phyloP scores from a whole-genome alignment of 306 rosid species.

The Vigna angularis region DNA sequence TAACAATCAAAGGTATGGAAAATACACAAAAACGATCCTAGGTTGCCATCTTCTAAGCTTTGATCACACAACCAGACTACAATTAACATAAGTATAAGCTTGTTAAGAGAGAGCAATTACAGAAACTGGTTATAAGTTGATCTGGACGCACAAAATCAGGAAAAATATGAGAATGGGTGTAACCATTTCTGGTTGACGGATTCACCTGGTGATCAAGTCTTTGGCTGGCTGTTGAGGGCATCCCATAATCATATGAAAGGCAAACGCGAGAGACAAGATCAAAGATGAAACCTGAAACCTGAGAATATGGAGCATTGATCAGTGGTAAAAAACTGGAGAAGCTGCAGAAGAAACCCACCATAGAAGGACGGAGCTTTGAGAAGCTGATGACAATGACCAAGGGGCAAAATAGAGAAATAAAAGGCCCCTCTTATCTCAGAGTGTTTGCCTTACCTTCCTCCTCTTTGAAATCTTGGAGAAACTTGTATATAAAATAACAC shows the following conservation, averaged over 20 bases:
- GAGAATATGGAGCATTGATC: constrained; percentile 14
- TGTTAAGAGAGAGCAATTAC: constrained; percentile 27
- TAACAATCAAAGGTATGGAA: not conserved
- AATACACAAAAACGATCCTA: constrained; percentile 23
- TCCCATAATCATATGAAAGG: constrained; percentile 16
- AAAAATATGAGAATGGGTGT: constrained; percentile 35
- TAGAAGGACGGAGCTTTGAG: constrained; percentile 8
- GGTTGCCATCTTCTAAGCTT: constrained; percentile 15
- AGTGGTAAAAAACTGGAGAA: constrained; percentile 1
- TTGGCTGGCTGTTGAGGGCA: constrained; percentile 5
- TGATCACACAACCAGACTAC: constrained; percentile 29
- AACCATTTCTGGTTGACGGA: constrained; percentile 42
- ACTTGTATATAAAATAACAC: not conserved
- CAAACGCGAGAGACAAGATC: constrained; percentile 39
- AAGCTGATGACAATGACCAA: constrained; percentile 9
- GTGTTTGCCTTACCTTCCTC: constrained; percentile 4
- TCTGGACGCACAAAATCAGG: constrained; percentile 12
- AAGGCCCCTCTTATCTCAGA: not conserved
- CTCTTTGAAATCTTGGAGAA: too few species aligned
- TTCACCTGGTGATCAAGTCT: constrained; percentile 49
- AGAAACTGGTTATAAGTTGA: constrained; percentile 23
- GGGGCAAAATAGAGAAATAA: constrained; percentile 20
- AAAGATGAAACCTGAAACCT: not conserved
- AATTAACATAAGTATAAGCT: not conserved
- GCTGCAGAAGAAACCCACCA: not conserved